Conservation (phyloP, 208 protist genomes). For the Crithidia mellificae region DNA sequence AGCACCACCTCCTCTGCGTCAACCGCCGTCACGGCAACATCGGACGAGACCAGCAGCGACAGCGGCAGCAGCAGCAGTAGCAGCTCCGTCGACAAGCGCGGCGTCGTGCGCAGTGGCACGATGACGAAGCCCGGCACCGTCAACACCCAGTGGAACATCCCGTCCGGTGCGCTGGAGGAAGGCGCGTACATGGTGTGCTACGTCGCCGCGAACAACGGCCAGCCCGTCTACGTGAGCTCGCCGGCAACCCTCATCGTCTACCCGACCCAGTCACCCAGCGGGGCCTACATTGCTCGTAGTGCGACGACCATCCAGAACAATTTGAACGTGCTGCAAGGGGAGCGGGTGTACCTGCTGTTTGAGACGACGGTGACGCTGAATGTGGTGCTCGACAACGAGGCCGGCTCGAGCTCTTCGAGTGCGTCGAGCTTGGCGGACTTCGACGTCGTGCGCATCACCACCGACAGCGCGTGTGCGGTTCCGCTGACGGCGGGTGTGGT, state of each 20-base stretch:
- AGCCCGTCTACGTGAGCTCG: slow-evolving; percentile 55
- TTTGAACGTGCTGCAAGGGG: slow-evolving; percentile 54
- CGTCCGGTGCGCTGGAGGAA: slow-evolving; percentile 28
- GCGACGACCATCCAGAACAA: slow-evolving; percentile 14
- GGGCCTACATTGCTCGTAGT: slow-evolving; percentile 58
- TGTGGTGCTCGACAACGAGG: slow-evolving; percentile 54
- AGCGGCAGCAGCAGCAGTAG: slow-evolving; percentile 7
- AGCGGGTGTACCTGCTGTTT: slow-evolving; percentile 87
- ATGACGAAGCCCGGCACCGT: slow-evolving; percentile 35
- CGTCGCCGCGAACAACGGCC: slow-evolving; percentile 49
- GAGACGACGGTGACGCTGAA: slow-evolving; percentile 64
- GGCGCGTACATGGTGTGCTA: slow-evolving; percentile 86
- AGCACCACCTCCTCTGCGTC: slow-evolving; percentile 6
- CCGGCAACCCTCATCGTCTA: slow-evolving; percentile 62
- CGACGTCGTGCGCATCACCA: slow-evolving; percentile 69
- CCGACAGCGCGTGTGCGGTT: slow-evolving; percentile 34
- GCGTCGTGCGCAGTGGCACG: slow-evolving; percentile 6
- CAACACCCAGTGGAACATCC: slow-evolving; percentile 74
- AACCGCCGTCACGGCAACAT: not conserved
- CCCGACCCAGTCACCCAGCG: slow-evolving; percentile 66
- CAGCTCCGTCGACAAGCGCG: not conserved
- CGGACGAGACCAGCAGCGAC: no score
- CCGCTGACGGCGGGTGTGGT: slow-evolving; percentile 38
- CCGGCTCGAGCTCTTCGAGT: slow-evolving; percentile 11
- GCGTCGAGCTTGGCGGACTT: slow-evolving; percentile 8